Base-by-base conservation (phyloP, 2,329 filamentous ascomycete species). In the Dactylellina cionopaga region DNA sequence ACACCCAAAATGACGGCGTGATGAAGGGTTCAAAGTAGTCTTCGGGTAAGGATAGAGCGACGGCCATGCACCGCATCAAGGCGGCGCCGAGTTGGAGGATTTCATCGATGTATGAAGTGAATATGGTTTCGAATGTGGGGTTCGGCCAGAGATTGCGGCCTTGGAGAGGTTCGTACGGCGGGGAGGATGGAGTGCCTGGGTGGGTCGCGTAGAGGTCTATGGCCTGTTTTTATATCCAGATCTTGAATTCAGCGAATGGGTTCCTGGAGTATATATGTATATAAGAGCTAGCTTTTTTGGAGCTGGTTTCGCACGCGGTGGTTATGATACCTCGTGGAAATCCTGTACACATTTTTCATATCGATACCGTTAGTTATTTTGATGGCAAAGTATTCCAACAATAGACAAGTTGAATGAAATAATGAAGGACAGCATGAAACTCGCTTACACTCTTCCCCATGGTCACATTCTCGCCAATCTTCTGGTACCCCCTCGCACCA, bases 61-160 rank as follows among this genome's bases (percentile, higher is more conserved):
- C 56, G 15, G 75, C 76, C 76, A 78, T 77, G 25, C 76, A 76
- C 9, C 73, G 69, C 73, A 78, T 76, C 3, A 77, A 52, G n/a
- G 74, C 72, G 35, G 73, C 70, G 1, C 76, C 77, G 1, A 78
- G 70, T 10, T 37, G 15, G 11, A 75, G 74, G 15, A 78, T 51
- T 5, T 24, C 7, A 1, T 62, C 46, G 5, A 76, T 70, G 55
- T 71, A 74, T 44, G 51, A 55, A 25, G 74, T 76, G 63, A 82
- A 82, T 6, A 78, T 72, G 0, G 58, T 13, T 19, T 77, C 77
- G 46, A 60, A 77, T 5, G 80, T 79, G 1, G 79, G 35, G 19
- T 76, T 51, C 0, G 83, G 83, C 81, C 81, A 84, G 39, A 82
- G 77, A 74, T 84, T 84, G 3, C 73, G 75, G 0, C 83, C 82